A percentile compares a stretch with the other conserved stretches of the same genome.
These are phyloP conservation scores for Pseudogymnoascus sp. DNA, from an alignment of 2,329 filamentous ascomycete genomes.

Conservation along the genomic window DNA sequence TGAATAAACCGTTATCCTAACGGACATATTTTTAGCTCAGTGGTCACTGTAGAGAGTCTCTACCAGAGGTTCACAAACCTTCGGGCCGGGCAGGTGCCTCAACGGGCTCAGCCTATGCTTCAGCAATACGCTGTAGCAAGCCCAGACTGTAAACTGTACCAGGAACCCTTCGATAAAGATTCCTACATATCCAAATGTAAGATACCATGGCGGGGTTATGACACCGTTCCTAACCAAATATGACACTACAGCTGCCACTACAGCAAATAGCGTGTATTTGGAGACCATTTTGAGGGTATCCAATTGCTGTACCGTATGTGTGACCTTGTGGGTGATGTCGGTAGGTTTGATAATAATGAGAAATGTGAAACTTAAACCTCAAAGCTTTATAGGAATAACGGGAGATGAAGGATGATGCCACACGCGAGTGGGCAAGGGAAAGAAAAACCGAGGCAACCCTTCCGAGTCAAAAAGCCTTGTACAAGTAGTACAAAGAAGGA, in stretches of 20 bases:
- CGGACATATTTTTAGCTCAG: not conserved
- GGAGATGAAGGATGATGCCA: too few relatives aligned
- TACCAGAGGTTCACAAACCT: constrained; percentile 32
- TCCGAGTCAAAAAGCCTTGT: not conserved
- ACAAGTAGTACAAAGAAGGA: not conserved
- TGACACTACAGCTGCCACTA: not conserved
- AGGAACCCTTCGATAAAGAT: constrained; percentile 38
- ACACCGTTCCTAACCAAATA: not conserved
- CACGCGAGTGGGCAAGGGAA: not conserved
- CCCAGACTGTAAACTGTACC: constrained; percentile 31
- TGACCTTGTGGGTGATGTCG: not conserved
- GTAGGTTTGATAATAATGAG: not conserved
- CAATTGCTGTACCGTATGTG: not conserved
- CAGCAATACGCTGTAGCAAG: constrained; percentile 41
- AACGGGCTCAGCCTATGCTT: constrained; percentile 55
- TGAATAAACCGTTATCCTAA: constrained; percentile 38
- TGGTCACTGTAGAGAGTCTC: not conserved
- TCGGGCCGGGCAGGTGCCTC: constrained; percentile 48
- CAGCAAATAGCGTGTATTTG: not conserved
- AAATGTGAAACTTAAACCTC: not conserved
- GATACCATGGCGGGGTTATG: not conserved
- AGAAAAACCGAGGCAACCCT: not conserved
- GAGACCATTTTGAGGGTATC: not conserved
- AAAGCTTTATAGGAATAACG: not conserved
- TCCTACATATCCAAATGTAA: constrained; percentile 27